Percentiles rank a stretch among this genome's conserved stretches.
Conservation (phyloP, 192 early-diverging fungal genomes). For the Umbelopsis sp. region DNA sequence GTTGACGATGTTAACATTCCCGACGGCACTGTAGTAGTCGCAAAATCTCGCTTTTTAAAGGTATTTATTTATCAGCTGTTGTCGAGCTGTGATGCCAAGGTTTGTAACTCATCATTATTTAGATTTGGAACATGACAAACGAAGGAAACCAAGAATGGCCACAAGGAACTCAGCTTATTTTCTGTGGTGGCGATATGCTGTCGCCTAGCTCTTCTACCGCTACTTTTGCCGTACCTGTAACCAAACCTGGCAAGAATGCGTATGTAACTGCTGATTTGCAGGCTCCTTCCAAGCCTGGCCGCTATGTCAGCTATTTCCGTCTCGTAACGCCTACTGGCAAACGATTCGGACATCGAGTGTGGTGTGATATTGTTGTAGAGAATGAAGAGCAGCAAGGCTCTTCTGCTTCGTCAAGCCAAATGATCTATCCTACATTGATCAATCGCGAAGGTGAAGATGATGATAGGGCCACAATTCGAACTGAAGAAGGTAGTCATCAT, state of each 20-base stretch:
- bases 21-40: conserved; percentile 58
- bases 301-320: conserved; percentile 66
- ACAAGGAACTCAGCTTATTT: conserved; percentile 54
- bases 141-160: conserved; percentile 65
- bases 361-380: conserved; percentile 67
- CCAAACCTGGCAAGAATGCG: conserved; percentile 53
- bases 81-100: not conserved
- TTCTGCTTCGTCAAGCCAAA: conserved; percentile 41
- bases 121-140: conserved; percentile 73
- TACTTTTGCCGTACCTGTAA: conserved; percentile 46
- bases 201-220: conserved; percentile 45
- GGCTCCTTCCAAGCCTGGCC: conserved; percentile 61
- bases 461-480: conserved; percentile 17
- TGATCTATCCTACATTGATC: conserved; percentile 45
- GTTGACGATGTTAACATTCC: conserved; percentile 71
- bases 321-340: conserved; percentile 59
- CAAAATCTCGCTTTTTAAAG: conserved; percentile 63
- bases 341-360: conserved; percentile 67
- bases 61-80: not conserved
- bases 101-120: not conserved
- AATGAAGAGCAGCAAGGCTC: conserved; percentile 40
- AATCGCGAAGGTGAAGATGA: conserved; percentile 33
- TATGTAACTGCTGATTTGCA: conserved; percentile 66
- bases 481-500: conserved; percentile 5
- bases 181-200: conserved; percentile 52